Conservation (phyloP, 139 green algal genomes). For the Auxenochlorella pyrenoidosa region DNA sequence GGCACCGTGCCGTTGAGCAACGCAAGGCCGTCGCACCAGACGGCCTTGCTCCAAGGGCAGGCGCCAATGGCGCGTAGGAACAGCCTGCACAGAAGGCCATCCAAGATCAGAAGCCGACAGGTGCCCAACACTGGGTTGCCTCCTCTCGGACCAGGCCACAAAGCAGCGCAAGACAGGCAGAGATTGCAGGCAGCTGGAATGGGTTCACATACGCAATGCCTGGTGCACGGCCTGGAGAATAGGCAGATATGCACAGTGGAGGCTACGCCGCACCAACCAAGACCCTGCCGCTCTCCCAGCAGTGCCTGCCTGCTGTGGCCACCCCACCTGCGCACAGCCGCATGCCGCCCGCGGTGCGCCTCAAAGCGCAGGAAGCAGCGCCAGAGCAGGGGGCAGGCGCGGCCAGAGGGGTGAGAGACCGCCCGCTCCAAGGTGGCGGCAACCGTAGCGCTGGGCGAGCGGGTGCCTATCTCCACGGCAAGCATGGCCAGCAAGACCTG, state of each 20-base stretch:
- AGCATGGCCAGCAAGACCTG: constrained; percentile 27
- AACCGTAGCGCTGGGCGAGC: constrained; percentile 25
- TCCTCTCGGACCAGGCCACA: no score
- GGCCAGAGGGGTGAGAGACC: background rate
- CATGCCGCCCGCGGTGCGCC: background rate
- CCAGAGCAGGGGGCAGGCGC: constrained; percentile 57
- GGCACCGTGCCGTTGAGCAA: constrained; percentile 46
- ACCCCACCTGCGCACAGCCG: constrained; percentile 22
- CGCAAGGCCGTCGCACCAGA: constrained; percentile 80
- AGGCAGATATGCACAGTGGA: no score
- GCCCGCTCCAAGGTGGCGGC: constrained; percentile 35
- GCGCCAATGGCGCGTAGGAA: constrained; percentile 80
- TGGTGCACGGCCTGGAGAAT: no score
- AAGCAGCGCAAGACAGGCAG: no score
- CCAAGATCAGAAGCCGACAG: no score
- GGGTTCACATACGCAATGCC: no score
- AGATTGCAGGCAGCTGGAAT: no score
- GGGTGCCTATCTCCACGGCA: constrained; percentile 25
- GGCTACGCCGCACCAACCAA: no score
- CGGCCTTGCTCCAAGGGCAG: constrained; percentile 77
- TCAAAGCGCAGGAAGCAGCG: constrained; percentile 49
- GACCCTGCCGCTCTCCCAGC: no score
- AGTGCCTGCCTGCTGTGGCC: background rate
- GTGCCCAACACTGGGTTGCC: no score
- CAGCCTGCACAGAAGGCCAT: constrained; percentile 47